These are phyloP conservation scores for Macroventuria anomochaeta DNA, from an alignment of 2,329 filamentous ascomycete species.

Conservation along the genomic window DNA sequence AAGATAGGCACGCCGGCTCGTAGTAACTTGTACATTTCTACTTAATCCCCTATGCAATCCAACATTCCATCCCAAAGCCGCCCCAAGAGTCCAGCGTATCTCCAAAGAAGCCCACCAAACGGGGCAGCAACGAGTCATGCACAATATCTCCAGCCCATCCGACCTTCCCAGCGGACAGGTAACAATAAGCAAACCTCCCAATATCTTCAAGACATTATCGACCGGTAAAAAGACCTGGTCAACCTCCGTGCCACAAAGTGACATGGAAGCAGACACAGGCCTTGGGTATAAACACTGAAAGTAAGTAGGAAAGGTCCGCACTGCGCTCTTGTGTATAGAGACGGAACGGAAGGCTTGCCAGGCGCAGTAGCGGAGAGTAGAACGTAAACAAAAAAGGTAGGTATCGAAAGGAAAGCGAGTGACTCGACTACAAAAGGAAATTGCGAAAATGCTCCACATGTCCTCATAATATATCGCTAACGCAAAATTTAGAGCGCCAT, in stretches of 20 bases:
- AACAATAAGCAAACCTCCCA: conserved; percentile 20
- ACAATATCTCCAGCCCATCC: conserved; percentile 21
- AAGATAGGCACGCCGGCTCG: neutral
- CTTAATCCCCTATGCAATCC: conserved; percentile 7
- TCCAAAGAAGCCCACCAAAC: conserved; percentile 7
- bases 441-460: conserved; percentile 24
- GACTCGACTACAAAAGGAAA: conserved; percentile 11
- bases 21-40: conserved; percentile 14
- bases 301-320: conserved; percentile 13
- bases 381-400: conserved; percentile 21
- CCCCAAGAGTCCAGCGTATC: conserved; percentile 10
- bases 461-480: conserved; percentile 32
- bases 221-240: conserved; percentile 17
- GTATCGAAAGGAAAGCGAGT: conserved; percentile 14
- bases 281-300: conserved; percentile 31
- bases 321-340: neutral
- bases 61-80: conserved; percentile 7
- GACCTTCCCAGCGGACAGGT: conserved; percentile 28
- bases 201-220: conserved; percentile 40
- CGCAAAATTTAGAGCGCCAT: conserved; percentile 47
- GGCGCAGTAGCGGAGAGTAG: conserved; percentile 5
- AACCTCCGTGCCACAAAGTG: neutral
- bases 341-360: conserved; percentile 4
- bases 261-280: neutral
- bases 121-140: conserved; percentile 7